Base-by-base conservation (phyloP, 352 stramenopile genomes). In the Phytophthora pinifolia region DNA sequence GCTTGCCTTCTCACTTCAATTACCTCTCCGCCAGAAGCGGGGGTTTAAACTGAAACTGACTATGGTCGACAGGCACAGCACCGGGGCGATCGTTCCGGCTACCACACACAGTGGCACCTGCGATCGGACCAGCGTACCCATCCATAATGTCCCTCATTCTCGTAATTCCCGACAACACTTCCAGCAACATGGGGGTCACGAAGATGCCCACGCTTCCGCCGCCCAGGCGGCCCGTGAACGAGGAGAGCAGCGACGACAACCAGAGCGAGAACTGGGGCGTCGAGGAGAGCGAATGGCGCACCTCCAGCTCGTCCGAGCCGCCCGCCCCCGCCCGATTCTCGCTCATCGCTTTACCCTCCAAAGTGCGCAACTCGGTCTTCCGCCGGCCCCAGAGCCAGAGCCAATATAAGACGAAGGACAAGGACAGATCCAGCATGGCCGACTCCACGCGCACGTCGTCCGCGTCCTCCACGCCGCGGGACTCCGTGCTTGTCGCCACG, bases 271-370 rank as follows among this genome's bases (percentile, higher is more conserved):
- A 57, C 2, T 76, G 67, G 54, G 80, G 62, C 41, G 53, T 68
- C 9, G 74, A 72, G 9, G 78, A 75, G 34, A 83, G 71, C 65
- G 78, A 86, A 44, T 72, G 62, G 46, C 70, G 65, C 53, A 69
- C 67, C 42, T 82, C 68, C 42, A 83, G 63, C 60, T 76, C 60
- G 17, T 78, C 63, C 13, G 71, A 82, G 41, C 58, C 65, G 29
- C 46, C 46, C 8, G 46, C 53, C 3, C 22, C 56, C 5, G 29
- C 57, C 33, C 67, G 73, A 18, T 84, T 84, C 54, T 84, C 74
- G 29, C 45, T 84, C 33, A 34, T 79, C n/a, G 62, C 49, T 2
- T 35, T 84, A 2, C 74, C 74, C 1, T 60, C 50, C 2, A 77
- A 72, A 36, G 66, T 84, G 29, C 74, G 74, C 32, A 49, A 63